phyloP scores from a whole-genome alignment of 768 basidiomycete genomes.

The Coprinellus micaceus region DNA sequence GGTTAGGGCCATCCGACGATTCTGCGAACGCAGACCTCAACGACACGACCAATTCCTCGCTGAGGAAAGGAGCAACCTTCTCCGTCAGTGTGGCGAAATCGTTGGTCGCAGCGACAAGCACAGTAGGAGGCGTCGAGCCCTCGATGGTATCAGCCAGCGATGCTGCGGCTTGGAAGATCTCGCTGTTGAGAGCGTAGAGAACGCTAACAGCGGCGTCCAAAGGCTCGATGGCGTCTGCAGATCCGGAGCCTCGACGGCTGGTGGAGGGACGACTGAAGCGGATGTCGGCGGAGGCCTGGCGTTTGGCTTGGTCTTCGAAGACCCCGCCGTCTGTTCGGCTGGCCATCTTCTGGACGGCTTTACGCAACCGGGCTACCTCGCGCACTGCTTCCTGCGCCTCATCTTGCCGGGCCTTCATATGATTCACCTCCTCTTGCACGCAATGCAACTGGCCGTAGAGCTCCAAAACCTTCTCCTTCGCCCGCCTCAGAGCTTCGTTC shows the following conservation, averaged over 20 bases:
- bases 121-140: slow-evolving; percentile 17
- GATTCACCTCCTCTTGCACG: not conserved
- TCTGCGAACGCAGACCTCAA: slow-evolving; percentile 23
- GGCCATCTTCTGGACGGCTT: not conserved
- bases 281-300: slow-evolving; percentile 7
- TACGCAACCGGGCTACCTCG: not conserved
- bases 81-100: slow-evolving; percentile 19
- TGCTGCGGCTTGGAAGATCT: slow-evolving; percentile 39
- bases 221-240: not conserved
- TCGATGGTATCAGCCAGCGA: slow-evolving; percentile 37
- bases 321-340: slow-evolving; percentile 3
- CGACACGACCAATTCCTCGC: slow-evolving; percentile 27
- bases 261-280: not conserved
- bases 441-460: too few relatives aligned
- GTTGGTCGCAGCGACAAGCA: slow-evolving; percentile 15
- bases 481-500: not conserved
- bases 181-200: slow-evolving; percentile 33
- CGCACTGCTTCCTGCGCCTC: not conserved
- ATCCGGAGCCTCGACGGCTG: not conserved
- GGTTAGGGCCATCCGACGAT: slow-evolving; percentile 24
- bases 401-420: not conserved
- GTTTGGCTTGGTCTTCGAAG: slow-evolving; percentile 4
- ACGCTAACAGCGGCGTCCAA: slow-evolving; percentile 7
- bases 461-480: not conserved
- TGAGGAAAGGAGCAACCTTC: slow-evolving; percentile 30